A percentile compares a stretch with the other conserved stretches of the same genome.
Evolutionary conservation across 2,329 filamentous ascomycete genomes (phyloP).

Genomic region (Hymenoscyphus linearis): DNA sequence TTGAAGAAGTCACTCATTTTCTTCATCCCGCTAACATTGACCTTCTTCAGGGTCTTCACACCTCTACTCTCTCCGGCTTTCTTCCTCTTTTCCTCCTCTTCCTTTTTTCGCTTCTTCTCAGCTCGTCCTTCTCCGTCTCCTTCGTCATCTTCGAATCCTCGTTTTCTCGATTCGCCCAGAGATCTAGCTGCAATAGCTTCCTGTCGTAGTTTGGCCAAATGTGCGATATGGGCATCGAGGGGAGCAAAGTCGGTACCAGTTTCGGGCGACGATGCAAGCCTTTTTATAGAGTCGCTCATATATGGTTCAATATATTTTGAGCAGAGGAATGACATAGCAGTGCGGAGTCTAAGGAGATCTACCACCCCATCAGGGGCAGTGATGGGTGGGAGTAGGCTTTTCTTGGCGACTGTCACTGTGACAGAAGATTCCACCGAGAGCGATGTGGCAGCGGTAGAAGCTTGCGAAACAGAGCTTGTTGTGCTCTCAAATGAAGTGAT

Average conservation of each 20-base stretch:
- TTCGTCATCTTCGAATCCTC: constrained; percentile 57
- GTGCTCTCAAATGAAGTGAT: constrained; percentile 31
- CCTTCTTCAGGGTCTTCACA: constrained; percentile 79
- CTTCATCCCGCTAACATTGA: constrained; percentile 88
- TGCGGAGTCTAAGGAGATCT: constrained; percentile 43
- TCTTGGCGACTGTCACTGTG: constrained; percentile 10
- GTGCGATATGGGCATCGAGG: constrained; percentile 63
- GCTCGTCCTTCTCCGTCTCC: constrained; percentile 54
- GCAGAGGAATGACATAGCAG: constrained; percentile 43
- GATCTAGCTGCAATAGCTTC: constrained; percentile 67
- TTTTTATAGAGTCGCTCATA: constrained; percentile 35
- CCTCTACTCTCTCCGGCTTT: constrained; percentile 70
- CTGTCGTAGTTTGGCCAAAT: constrained; percentile 61
- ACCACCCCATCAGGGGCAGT: constrained; percentile 34
- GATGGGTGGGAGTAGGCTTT: constrained; percentile 22
- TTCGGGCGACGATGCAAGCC: constrained; percentile 33
- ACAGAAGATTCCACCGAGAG: constrained; percentile 26
- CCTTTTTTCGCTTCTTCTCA: constrained; percentile 79
- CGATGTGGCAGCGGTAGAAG: constrained; percentile 35
- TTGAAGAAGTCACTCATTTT: constrained; percentile 94
- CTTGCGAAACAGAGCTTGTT: constrained; percentile 34
- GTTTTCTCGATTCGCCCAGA: constrained; percentile 63
- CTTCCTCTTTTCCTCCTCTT: constrained; percentile 83
- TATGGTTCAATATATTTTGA: constrained; percentile 41
- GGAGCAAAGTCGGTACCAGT: constrained; percentile 58